Evolutionary conservation across 768 basidiomycete genomes (phyloP), one percentile per base, ranked within the genome.

Genomic region (Naganishia vishniacii): DNA sequence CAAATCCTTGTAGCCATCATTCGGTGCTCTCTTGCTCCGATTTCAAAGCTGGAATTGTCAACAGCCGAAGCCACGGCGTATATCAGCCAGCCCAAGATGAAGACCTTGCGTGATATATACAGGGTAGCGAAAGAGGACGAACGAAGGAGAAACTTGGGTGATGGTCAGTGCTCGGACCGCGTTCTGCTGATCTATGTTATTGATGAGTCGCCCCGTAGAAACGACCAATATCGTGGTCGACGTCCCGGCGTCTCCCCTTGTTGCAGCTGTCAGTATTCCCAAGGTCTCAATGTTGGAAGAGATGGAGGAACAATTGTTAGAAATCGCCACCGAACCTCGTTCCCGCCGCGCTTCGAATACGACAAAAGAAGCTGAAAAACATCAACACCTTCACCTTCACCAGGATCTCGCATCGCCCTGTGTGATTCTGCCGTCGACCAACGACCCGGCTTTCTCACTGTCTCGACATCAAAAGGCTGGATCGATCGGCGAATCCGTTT

Each of bases 111-210:
- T 3, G 76, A 77, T 58, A 69, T 80, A 25, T 78, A 78, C 69
- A 61, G 70, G 25, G 73, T 76, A 9, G 79, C 75, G 18, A 73
- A 74, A 62, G 76, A 77, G 62, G 78, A 78, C 48, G 75, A 78
- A 70, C 65, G 69, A 20, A 64, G 64, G 60, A 61, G 71, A 20
- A 64, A 67, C 23, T 62, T 61, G 26, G 69, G 68, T 31, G 72
- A 67, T 67, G 49, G 61, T 62, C 11, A 49, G 61, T 16, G 0
- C 3, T n/a, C n/a, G 29, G 29, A 5, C 37, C 23, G 53, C 40
- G 40, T 16, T 28, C 26, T 26, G 23, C 23, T 42, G 31, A 37
- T n/a, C n/a, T n/a, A n/a, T n/a, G n/a, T 42, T 26, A 18, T 37
- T 18, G 34, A n/a, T 32, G 12, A n/a, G 8, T 12, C 12, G 15